Evolutionary conservation across 352 stramenopile species (phyloP), one percentile per base, ranked within the genome.

Genomic region (Phytophthora tubulina): DNA sequence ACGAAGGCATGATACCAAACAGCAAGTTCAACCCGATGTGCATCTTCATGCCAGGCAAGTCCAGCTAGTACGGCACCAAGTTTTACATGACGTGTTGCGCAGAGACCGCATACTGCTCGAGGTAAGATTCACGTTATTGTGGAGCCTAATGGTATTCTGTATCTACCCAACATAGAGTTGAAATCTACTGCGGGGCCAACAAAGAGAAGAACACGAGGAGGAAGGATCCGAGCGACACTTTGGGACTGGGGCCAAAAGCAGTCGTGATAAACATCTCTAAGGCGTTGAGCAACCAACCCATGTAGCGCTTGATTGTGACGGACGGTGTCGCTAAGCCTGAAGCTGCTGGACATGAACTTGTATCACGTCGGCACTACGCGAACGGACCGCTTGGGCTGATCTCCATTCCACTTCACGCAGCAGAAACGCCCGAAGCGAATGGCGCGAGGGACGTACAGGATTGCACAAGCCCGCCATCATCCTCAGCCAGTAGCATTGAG

Each of bases 1-100:
- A 77, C 10, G 72, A 76, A 50, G 63, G 63, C 0, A 79, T 73
- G 67, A 58, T 79, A 9, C 58, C 57, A 0, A 74, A 66, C 2
- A 69, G 59, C 46, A 64, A 62, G 3, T 69, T 63, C 65, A 78
- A 75, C n/a, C 63, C 63, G 0, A 68, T 80, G 50, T 27, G 45
- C 1, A 45, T 74, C 14, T 76, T 63, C 45, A 73, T 70, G 46
- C 44, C 55, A 6, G 50, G 72, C 49, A 75, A 75, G 69, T 60
- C 64, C 0, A 66, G 33, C 51, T 53, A 64, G 32, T 76, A 55
- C 33, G 69, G 60, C 0, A 77, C 63, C 2, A 80, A 77, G 51
- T 74, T 72, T 51, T 80, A 76, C 32, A 49, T 76, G 52, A 63
- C 62, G 0, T 73, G 72, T 17, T 71, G 61, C 11, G 36, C 48